Evolutionary conservation across 371 early-diverging fungal genomes (phyloP).

Genomic region (Rhizopus microsporus): DNA sequence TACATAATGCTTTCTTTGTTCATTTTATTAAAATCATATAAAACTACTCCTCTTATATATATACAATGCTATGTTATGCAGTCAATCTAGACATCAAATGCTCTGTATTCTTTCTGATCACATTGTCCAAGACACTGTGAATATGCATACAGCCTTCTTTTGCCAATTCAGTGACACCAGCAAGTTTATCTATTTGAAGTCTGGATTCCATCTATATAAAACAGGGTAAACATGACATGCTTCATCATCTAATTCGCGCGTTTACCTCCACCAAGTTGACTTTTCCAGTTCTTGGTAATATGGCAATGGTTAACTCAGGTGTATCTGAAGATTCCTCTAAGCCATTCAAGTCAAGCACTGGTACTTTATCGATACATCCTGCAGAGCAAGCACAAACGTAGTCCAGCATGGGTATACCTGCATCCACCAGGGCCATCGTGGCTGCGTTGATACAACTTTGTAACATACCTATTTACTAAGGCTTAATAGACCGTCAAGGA

Average conservation of each 20-base stretch:
- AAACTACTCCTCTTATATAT: not conserved
- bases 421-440: constrained; percentile 94
- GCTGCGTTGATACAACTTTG: constrained; percentile 93
- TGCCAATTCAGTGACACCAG: constrained; percentile 77
- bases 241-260: not conserved
- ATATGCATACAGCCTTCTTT: constrained; percentile 84
- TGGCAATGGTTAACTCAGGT: constrained; percentile 89
- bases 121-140: constrained; percentile 72
- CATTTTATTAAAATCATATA: not conserved
- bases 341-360: constrained; percentile 85
- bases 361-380: constrained; percentile 80
- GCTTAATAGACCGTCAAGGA: not conserved
- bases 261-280: constrained; percentile 71
- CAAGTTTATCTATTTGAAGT: constrained; percentile 82
- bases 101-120: constrained; percentile 67
- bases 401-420: constrained; percentile 96
- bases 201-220: constrained; percentile 83
- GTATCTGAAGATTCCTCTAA: constrained; percentile 87
- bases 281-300: constrained; percentile 82
- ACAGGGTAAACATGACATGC: not conserved
- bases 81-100: constrained; percentile 44
- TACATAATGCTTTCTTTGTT: not conserved
- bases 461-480: constrained; percentile 43
- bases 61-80: constrained; percentile 23
- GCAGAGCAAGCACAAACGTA: constrained; percentile 96